Base-by-base conservation (phyloP, 176 grass and related monocot genomes). In the Ensete glaucum region DNA sequence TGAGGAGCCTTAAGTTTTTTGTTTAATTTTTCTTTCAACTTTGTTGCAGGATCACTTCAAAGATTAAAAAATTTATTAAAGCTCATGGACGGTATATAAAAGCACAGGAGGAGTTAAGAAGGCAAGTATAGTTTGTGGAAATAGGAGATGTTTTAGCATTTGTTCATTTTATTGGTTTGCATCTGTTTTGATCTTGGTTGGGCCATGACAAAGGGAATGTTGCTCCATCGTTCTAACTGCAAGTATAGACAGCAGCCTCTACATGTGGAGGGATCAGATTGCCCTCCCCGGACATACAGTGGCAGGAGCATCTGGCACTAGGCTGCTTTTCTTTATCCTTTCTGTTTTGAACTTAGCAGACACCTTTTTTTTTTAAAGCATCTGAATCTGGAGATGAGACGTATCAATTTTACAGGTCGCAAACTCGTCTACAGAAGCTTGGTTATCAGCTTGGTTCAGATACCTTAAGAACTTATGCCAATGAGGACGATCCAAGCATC, bases 51-150 rank as follows among this genome's bases (percentile, higher is more conserved):
- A 88, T 96, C 79, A 60, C 80, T 75, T 88, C 83, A 77, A 96
- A 91, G 84, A 75, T 85, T 51, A 91, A 81, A 77, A 96, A 91
- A 73, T 83, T 96, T 21, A 62, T 85, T 74, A 91, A 85, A 91
- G 88, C 88, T 84, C 86, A 96, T 77, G 77, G 72, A 29, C 81
- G 81, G 59, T 85, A 88, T 69, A 57, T 88, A 29, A 96, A 91
- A 82, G 88, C 88, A 59, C 81, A 83, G n/a, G 88, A 88, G 6
- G 88, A 89, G 74, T 85, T 88, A 74, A 96, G 88, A 84, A 91
- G 92, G 92, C 67, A 69, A n/a, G 82, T 88, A 77, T 48, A 17
- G 7, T 72, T 23, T 72, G 7, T 12, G 20, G 20, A 21, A 20
- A 52, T 59, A 22, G 14, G 12, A 23, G 8, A 26, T n/a, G 34